Conservation (phyloP, 306 rosid genomes). For the Dalbergia cultrata region DNA sequence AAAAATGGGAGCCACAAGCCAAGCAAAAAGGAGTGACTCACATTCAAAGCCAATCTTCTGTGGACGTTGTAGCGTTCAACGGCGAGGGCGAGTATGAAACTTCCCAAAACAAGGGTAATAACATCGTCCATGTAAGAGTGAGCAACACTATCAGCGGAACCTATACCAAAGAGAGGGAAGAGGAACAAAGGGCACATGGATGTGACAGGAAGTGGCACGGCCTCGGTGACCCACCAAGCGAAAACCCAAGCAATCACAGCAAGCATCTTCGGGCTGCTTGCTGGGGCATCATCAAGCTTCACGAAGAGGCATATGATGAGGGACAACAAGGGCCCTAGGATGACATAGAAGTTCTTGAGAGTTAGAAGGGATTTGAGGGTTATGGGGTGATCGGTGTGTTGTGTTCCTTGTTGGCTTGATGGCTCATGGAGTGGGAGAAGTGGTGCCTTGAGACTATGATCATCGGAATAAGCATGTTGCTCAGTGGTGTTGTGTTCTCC, state of each 20-base stretch:
- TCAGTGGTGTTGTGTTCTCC: slow-evolving; percentile 23
- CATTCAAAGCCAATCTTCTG: slow-evolving; percentile 83
- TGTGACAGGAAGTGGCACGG: slow-evolving; percentile 87
- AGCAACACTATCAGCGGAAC: slow-evolving; percentile 76
- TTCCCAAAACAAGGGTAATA: slow-evolving; percentile 80
- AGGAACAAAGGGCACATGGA: slow-evolving; percentile 87
- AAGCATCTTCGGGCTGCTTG: slow-evolving; percentile 68
- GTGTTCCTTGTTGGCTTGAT: slow-evolving; percentile 36
- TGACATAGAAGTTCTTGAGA: slow-evolving; percentile 51
- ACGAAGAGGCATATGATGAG: slow-evolving; percentile 55
- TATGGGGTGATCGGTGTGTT: neutral
- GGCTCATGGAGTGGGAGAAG: slow-evolving; percentile 65
- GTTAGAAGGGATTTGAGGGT: slow-evolving; percentile 47
- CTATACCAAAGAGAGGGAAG: slow-evolving; percentile 76
- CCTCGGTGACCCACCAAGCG: slow-evolving; percentile 90
- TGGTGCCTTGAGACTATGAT: slow-evolving; percentile 60
- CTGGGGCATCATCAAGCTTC: slow-evolving; percentile 60
- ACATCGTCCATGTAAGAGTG: slow-evolving; percentile 88
- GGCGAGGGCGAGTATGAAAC: slow-evolving; percentile 88
- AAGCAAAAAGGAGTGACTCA: slow-evolving; percentile 48
- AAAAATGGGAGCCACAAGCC: too few species aligned
- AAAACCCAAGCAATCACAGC: slow-evolving; percentile 84
- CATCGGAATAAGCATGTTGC: slow-evolving; percentile 27
- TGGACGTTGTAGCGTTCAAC: slow-evolving; percentile 92
- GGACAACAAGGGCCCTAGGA: slow-evolving; percentile 74